phyloP scores from a whole-genome alignment of 768 basidiomycete genomes.

The Sporobolomyces pararoseus region DNA sequence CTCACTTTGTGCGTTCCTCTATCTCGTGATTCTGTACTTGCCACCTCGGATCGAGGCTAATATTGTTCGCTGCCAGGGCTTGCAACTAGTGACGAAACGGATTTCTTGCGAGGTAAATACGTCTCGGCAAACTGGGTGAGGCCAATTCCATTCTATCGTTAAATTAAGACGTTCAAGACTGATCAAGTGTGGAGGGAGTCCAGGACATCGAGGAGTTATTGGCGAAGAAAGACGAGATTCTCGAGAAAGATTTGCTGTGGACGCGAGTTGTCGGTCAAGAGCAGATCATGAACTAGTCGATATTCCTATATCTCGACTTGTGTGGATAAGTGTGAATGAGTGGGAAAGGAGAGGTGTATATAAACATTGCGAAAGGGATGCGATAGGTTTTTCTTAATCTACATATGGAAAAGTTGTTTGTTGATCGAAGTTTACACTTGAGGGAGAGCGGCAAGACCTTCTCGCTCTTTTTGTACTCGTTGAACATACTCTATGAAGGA shows the following conservation, averaged over 20 bases:
- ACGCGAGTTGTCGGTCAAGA: conserved; percentile 25
- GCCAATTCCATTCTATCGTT: no score
- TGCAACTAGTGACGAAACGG: conserved; percentile 12
- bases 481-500: conserved; percentile 36
- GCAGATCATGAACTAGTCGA: conserved; percentile 7
- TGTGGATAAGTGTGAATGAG: not conserved
- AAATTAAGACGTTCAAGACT: not conserved
- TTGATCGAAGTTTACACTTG: not conserved
- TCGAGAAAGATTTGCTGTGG: conserved; percentile 20
- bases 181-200: not conserved
- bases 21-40: not conserved
- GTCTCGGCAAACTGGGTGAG: conserved; percentile 25
- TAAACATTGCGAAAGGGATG: not conserved
- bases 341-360: not conserved
- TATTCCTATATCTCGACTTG: no score
- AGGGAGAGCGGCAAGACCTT: conserved; percentile 14
- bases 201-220: conserved; percentile 26
- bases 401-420: not conserved
- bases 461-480: conserved; percentile 33
- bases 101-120: conserved; percentile 28
- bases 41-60: not conserved
- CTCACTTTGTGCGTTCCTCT: conserved; percentile 4
- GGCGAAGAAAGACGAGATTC: conserved; percentile 13
- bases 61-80: conserved; percentile 6
- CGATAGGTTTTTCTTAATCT: not conserved